Percentiles rank a stretch among this genome's conserved stretches.
Conservation (phyloP, 78 protist species). For the Paratrimastix pyriformis region DNA sequence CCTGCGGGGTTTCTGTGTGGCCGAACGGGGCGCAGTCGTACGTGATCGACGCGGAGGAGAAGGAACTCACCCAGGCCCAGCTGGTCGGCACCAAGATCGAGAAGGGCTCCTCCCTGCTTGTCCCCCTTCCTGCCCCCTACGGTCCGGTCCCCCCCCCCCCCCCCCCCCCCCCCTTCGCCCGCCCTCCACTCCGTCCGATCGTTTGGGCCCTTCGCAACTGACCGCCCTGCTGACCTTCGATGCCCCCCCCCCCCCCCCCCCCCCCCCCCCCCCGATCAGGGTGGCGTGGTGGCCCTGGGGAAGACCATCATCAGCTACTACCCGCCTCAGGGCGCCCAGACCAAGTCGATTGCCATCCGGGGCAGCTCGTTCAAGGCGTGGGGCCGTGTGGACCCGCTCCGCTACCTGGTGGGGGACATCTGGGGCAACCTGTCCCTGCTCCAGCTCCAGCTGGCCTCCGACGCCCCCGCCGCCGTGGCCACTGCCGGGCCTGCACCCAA, state of each 20-base stretch:
- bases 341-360: slow-evolving; percentile 4
- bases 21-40: background rate
- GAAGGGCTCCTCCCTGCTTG: slow-evolving; percentile 31
- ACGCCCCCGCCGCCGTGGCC: too few relatives aligned
- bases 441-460: background rate
- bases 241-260: too few relatives aligned
- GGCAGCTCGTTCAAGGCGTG: slow-evolving; percentile 11
- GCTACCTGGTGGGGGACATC: slow-evolving; percentile 48
- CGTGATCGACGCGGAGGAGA: background rate
- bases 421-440: slow-evolving; percentile 35
- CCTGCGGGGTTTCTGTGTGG: too few relatives aligned
- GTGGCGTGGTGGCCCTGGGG: too few relatives aligned
- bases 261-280: too few relatives aligned
- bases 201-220: too few relatives aligned
- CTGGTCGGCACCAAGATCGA: slow-evolving; percentile 47
- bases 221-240: too few relatives aligned
- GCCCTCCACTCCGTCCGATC: too few relatives aligned
- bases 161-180: too few relatives aligned
- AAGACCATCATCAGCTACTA: too few relatives aligned
- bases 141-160: background rate
- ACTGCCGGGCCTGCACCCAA: too few relatives aligned
- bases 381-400: slow-evolving; percentile 17
- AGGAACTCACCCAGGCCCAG: slow-evolving; percentile 45
- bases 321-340: background rate
- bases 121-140: slow-evolving; percentile 43